Conservation (phyloP, 768 basidiomycete genomes). For the Leccinum sublutescens region DNA sequence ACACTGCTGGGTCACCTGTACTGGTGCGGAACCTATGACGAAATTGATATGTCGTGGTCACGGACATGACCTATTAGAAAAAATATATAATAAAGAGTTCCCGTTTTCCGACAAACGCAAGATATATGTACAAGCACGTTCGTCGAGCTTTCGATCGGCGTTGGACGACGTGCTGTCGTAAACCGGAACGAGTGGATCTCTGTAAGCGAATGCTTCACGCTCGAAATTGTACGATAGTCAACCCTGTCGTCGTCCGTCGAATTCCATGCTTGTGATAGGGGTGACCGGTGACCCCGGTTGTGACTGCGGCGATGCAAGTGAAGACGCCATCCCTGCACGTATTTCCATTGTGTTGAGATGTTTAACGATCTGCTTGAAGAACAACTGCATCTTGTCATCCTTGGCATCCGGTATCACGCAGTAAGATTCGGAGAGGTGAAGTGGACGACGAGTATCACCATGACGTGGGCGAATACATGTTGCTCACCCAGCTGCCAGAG, state of each 20-base stretch:
- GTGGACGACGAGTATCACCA: constrained; percentile 25
- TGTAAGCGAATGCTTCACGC: constrained; percentile 10
- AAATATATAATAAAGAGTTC: no score
- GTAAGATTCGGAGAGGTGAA: constrained; percentile 42
- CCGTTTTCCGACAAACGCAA: no score
- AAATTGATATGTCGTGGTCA: no score
- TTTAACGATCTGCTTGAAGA: constrained; percentile 82
- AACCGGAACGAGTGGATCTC: constrained; percentile 38
- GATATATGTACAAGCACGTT: no score
- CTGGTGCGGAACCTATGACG: no score
- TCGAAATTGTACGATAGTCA: constrained; percentile 6
- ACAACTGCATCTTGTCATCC: constrained; percentile 75
- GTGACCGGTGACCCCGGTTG: no score
- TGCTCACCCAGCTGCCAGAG: constrained; percentile 11
- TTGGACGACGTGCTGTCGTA: constrained; percentile 37
- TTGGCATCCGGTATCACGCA: constrained; percentile 60
- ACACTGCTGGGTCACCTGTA: no score
- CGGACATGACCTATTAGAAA: no score
- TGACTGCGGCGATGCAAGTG: no score
- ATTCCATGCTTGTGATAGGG: no score
- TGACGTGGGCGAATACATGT: constrained; percentile 18
- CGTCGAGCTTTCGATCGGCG: not conserved
- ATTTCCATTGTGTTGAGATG: constrained; percentile 74
- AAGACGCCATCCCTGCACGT: constrained; percentile 32
- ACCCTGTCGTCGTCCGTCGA: no score